These are phyloP conservation scores for Amanita inopinata DNA, from an alignment of 768 basidiomycete species.

Conservation along the genomic window DNA sequence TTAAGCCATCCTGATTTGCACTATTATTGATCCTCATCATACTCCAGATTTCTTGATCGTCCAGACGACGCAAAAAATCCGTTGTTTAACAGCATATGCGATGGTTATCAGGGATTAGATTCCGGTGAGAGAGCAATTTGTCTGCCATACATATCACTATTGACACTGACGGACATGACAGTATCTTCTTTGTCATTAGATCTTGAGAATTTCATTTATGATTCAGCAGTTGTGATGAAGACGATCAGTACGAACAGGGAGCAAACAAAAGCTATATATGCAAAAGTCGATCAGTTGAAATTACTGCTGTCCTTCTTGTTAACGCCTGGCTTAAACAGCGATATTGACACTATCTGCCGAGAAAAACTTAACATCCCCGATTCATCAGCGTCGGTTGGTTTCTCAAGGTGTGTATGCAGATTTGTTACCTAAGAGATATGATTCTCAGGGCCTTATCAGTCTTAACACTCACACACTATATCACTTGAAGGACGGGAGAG, in stretches of 20 bases:
- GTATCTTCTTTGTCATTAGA: slow-evolving; percentile 41
- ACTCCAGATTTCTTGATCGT: slow-evolving; percentile 13
- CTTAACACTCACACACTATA: slow-evolving; percentile 33
- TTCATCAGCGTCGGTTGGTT: slow-evolving; percentile 33
- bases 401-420: slow-evolving; percentile 32
- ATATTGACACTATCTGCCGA: slow-evolving; percentile 61
- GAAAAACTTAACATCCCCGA: slow-evolving; percentile 41
- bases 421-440: not conserved
- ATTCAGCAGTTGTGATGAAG: slow-evolving; percentile 40
- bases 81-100: slow-evolving; percentile 3
- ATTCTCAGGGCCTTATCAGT: slow-evolving; percentile 19
- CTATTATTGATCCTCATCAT: slow-evolving; percentile 1
- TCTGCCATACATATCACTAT: not conserved
- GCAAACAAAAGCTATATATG: slow-evolving; percentile 30
- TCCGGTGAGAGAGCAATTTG: slow-evolving; percentile 4
- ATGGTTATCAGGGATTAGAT: slow-evolving; percentile 8
- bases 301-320: slow-evolving; percentile 53
- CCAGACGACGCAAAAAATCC: slow-evolving; percentile 4
- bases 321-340: slow-evolving; percentile 59
- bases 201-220: slow-evolving; percentile 41
- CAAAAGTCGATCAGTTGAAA: slow-evolving; percentile 46
- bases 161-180: slow-evolving; percentile 15
- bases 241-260: slow-evolving; percentile 37
- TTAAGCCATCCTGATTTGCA: slow-evolving; percentile 18
- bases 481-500: slow-evolving; percentile 22